Evolutionary conservation across 1,139 yeast genomes (phyloP).

Genomic region (Yamadazyma conglobata): DNA sequence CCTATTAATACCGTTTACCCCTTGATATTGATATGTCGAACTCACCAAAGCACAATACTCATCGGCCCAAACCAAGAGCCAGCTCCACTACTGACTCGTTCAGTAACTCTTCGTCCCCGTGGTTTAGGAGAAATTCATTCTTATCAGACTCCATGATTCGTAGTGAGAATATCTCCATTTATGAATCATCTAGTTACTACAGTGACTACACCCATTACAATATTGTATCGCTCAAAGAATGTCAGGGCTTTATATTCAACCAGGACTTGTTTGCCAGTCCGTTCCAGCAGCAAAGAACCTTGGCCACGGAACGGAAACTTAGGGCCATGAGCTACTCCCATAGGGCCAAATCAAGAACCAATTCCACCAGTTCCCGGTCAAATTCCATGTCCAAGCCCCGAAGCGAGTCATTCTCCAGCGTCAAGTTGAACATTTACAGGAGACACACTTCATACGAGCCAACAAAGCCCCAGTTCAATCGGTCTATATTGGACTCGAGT

Average conservation of each 20-base stretch:
- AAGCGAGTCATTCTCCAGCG: slow-evolving; percentile 1
- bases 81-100: slow-evolving; percentile 31
- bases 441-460: slow-evolving; percentile 35
- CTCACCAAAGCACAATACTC: too few species aligned
- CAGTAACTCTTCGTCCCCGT: slow-evolving; percentile 48
- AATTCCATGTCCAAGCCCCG: slow-evolving; percentile 5
- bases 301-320: slow-evolving; percentile 35
- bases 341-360: slow-evolving; percentile 9
- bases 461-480: slow-evolving; percentile 23
- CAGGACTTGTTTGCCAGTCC: slow-evolving; percentile 70
- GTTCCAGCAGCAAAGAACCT: slow-evolving; percentile 54
- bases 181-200: slow-evolving; percentile 41
- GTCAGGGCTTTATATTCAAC: slow-evolving; percentile 74
- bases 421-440: slow-evolving; percentile 13
- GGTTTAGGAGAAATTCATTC: slow-evolving; percentile 58
- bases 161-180: slow-evolving; percentile 56
- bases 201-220: slow-evolving; percentile 31
- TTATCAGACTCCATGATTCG: slow-evolving; percentile 60
- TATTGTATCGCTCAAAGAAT: slow-evolving; percentile 52
- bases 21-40: background rate
- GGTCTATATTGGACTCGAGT: slow-evolving; percentile 14
- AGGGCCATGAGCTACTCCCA: slow-evolving; percentile 24
- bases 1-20: too few species aligned
- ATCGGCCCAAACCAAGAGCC: slow-evolving; percentile 6
- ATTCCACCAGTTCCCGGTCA: slow-evolving; percentile 10